These are phyloP conservation scores for Ustilago esculenta DNA, from an alignment of 1,284 basidiomycete species.

Conservation along the genomic window DNA sequence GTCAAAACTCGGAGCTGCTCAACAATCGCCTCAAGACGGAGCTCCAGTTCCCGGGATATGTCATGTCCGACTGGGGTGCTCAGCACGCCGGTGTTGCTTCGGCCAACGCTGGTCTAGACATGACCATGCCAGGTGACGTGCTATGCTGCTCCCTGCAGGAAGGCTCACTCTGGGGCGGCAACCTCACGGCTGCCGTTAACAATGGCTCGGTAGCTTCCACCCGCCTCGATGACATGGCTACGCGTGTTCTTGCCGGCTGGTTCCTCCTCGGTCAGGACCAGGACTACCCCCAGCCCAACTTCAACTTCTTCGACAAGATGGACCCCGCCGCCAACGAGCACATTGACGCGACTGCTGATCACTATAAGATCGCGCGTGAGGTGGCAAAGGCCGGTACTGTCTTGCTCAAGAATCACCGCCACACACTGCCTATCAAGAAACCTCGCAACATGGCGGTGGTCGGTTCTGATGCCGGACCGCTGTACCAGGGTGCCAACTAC, in stretches of 20 bases:
- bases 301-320: constrained; percentile 52
- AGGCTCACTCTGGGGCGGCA: constrained; percentile 54
- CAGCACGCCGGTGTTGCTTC: constrained; percentile 63
- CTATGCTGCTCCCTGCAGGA: constrained; percentile 33
- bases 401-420: constrained; percentile 76
- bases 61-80: constrained; percentile 65
- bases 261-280: constrained; percentile 67
- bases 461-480: constrained; percentile 75
- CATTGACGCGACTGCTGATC: constrained; percentile 79
- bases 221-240: constrained; percentile 70
- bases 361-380: constrained; percentile 75
- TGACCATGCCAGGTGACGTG: constrained; percentile 69
- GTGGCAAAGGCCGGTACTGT: constrained; percentile 80
- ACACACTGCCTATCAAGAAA: constrained; percentile 48
- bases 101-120: constrained; percentile 76
- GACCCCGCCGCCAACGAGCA: constrained; percentile 70
- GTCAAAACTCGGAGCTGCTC: constrained; percentile 75
- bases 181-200: constrained; percentile 75
- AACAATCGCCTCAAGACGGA: constrained; percentile 80
- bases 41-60: constrained; percentile 80
- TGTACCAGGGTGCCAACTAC: constrained; percentile 77
- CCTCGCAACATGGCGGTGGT: constrained; percentile 52
- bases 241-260: constrained; percentile 64
- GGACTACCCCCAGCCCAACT: constrained; percentile 59
- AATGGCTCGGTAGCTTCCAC: constrained; percentile 76